Conservation (phyloP, 139 green algal species). For the Marvania coccoides region DNA sequence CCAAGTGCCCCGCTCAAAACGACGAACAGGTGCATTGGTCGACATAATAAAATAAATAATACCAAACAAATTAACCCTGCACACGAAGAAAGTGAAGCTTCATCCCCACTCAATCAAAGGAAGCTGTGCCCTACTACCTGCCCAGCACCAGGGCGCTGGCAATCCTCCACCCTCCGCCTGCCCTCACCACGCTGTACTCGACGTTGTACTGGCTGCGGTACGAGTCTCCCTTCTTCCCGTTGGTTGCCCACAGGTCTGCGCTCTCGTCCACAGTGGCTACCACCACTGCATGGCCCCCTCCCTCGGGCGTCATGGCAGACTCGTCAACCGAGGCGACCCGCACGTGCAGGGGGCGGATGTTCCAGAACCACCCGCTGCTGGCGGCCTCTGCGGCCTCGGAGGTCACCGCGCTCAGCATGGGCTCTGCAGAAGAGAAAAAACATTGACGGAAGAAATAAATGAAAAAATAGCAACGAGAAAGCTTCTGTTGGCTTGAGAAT, state of each 20-base stretch:
- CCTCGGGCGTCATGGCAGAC: not conserved
- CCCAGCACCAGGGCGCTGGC: constrained; percentile 5
- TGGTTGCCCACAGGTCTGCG: constrained; percentile 18
- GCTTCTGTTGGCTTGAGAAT: no score
- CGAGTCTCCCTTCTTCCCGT: constrained; percentile 21
- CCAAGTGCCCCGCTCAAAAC: no score
- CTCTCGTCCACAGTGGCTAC: constrained; percentile 23
- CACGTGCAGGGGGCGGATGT: constrained; percentile 13
- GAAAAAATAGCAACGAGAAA: no score
- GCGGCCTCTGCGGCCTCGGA: constrained; percentile 37
- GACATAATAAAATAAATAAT: not conserved
- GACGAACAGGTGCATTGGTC: not conserved
- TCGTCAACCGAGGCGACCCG: constrained; percentile 5
- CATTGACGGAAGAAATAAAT: no score
- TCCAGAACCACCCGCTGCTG: constrained; percentile 55
- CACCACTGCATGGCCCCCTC: not conserved
- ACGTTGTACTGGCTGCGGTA: constrained; percentile 25
- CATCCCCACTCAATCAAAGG: not conserved
- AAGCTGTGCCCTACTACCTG: not conserved
- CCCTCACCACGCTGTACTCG: constrained; percentile 6
- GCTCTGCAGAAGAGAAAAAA: no score
- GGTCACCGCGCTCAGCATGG: constrained; percentile 40
- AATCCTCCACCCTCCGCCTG: constrained; percentile 6
- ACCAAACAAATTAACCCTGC: not conserved
- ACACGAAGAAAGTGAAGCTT: not conserved